Conservation (phyloP, 140 eudicot genomes). For the Bidens hawaiensis region DNA sequence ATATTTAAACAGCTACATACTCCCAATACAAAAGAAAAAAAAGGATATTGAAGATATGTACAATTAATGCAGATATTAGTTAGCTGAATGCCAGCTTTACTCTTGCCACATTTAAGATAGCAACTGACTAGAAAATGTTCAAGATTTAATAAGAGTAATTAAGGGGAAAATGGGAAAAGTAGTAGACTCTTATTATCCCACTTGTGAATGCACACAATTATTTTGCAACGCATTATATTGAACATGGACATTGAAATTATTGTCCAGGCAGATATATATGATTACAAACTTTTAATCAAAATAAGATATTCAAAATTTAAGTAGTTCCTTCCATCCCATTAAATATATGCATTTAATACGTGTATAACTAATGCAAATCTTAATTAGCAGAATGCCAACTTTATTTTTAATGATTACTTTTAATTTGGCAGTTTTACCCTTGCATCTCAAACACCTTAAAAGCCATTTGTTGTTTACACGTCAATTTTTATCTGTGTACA, state of each 20-base stretch:
- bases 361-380: background rate
- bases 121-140: background rate
- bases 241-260: background rate
- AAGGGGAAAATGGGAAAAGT: background rate
- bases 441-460: background rate
- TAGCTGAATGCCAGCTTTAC: background rate
- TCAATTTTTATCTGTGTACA: background rate
- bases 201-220: background rate
- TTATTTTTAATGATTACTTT: background rate
- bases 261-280: background rate
- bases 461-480: background rate
- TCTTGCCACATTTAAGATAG: background rate
- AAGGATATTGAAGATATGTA: background rate
- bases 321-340: background rate
- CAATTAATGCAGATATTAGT: background rate
- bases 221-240: background rate
- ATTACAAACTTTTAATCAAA: background rate
- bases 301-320: background rate
- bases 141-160: background rate
- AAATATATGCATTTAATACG: background rate
- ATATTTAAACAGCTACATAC: slow-evolving; percentile 1
- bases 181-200: background rate
- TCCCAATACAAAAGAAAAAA: background rate
- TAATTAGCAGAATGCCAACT: background rate
- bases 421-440: background rate